Conservation (phyloP, 257 asterid genomes). For the Capsicum pubescens region DNA sequence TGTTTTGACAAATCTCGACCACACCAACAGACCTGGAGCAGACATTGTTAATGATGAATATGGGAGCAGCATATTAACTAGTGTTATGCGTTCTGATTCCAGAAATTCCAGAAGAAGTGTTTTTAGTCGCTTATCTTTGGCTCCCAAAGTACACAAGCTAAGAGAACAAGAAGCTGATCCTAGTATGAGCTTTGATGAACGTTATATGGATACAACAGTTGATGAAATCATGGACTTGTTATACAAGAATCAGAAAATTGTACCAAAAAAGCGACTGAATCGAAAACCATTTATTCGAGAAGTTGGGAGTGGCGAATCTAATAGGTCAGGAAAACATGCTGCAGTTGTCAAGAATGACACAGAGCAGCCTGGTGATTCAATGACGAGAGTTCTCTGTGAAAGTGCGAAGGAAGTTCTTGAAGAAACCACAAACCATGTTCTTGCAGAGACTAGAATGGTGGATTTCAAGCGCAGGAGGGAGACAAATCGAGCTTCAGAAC, state of each 20-base stretch:
- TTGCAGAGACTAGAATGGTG: conserved; percentile 59
- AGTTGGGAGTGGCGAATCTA: conserved; percentile 35
- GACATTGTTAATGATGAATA: conserved; percentile 31
- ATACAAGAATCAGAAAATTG: conserved; percentile 41
- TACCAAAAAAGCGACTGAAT: conserved; percentile 40
- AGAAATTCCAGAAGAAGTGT: conserved; percentile 58
- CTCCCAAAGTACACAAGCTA: conserved; percentile 26
- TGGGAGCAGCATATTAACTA: conserved; percentile 35
- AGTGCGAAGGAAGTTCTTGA: conserved; percentile 28
- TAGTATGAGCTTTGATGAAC: conserved; percentile 32
- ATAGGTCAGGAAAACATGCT: conserved; percentile 34
- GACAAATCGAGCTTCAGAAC: conserved; percentile 44
- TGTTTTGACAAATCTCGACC: conserved; percentile 40
- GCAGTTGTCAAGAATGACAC: conserved; percentile 26
- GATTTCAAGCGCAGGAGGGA: conserved; percentile 70
- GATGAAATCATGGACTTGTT: conserved; percentile 68
- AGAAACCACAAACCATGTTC: conserved; percentile 44
- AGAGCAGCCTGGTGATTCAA: conserved; percentile 30
- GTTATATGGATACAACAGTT: conserved; percentile 54
- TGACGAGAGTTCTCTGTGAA: conserved; percentile 21
- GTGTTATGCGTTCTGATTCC: conserved; percentile 42
- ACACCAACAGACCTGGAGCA: conserved; percentile 17
- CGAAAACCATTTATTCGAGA: conserved; percentile 34
- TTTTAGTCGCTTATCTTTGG: conserved; percentile 59
- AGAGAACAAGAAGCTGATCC: conserved; percentile 36